Evolutionary conservation across 1,284 basidiomycete genomes (phyloP), one percentile per base, ranked within the genome.

Genomic region (Anthracocystis setariae): DNA sequence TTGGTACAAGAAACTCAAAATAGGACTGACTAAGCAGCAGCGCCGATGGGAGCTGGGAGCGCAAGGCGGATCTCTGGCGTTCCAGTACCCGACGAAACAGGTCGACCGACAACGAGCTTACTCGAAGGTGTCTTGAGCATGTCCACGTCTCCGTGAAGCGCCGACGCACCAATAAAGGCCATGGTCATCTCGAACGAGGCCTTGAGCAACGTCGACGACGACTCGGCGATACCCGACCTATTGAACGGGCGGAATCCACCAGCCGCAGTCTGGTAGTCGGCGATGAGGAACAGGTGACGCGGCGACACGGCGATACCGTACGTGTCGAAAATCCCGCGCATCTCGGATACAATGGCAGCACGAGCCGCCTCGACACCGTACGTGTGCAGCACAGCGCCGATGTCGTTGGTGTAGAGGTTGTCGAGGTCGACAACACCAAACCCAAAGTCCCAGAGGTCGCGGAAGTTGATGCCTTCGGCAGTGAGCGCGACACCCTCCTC

Each of bases 181-280:
- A 92, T 92, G 0, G 96, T 98, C 10, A 94, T 98, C 85, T 98
- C 96, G 84, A 92, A 99, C 7, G 92, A 94, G 2, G 96, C 95
- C 85, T 98, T 98, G 65, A 98, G 88, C 46, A 98, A 87, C 3
- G 95, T 93, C 24, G 94, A 96, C 8, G 92, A 89, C 83, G 93
- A 92, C 56, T 90, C 90, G 20, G 92, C 90, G 62, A 98, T 91
- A 71, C 96, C 96, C 63, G 91, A 93, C 51, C 96, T 90, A 84
- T 97, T 98, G 86, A 98, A 99, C 2, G 96, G 94, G 83, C 92
- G 92, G 86, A 95, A 99, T 23, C 92, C 93, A 44, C 96, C 96
- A 49, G 94, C 92, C 81, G 94, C 96, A 0, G 96, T 98, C 93
- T 98, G 76, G 84, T 98, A 99, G 84, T 99, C 96, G 32, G 96